A percentile compares a stretch with the other conserved stretches of the same genome.
Conservation (phyloP, 345 rosid genomes). For the Melaleuca quinquenervia region DNA sequence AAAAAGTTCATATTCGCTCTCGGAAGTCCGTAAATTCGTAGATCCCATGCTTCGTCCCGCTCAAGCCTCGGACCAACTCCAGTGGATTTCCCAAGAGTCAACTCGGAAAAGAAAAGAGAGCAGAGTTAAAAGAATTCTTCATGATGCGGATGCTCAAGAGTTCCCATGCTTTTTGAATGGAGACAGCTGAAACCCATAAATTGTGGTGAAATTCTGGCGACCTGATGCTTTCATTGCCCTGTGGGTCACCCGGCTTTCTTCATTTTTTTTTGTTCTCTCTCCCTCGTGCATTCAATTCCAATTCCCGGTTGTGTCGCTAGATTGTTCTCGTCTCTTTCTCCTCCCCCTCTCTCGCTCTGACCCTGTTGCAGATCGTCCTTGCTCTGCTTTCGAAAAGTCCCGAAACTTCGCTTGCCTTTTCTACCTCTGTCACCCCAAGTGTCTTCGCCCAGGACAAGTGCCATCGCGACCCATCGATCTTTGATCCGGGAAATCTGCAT, state of each 20-base stretch:
- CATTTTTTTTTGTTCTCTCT: neutral
- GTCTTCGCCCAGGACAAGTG: neutral
- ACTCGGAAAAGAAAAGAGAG: neutral
- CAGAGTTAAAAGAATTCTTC: neutral
- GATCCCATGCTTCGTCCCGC: neutral
- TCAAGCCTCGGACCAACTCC: neutral
- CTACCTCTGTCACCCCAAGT: neutral
- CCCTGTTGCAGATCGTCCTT: neutral
- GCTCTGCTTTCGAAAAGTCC: neutral
- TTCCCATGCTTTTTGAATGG: neutral
- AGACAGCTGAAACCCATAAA: neutral
- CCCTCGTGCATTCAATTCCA: neutral
- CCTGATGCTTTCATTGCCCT: neutral
- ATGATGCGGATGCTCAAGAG: neutral
- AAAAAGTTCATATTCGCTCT: neutral
- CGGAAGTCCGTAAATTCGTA: neutral
- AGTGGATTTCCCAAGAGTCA: neutral
- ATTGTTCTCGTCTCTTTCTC: neutral
- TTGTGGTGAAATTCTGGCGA: neutral
- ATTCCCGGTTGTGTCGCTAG: neutral
- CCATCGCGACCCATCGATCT: neutral
- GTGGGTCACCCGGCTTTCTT: neutral
- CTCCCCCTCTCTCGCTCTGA: neutral
- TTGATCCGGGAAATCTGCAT: neutral
- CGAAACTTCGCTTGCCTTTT: neutral